Conservation (phyloP, 805 yeast species). For the Nakazawaea wickerhamii region DNA sequence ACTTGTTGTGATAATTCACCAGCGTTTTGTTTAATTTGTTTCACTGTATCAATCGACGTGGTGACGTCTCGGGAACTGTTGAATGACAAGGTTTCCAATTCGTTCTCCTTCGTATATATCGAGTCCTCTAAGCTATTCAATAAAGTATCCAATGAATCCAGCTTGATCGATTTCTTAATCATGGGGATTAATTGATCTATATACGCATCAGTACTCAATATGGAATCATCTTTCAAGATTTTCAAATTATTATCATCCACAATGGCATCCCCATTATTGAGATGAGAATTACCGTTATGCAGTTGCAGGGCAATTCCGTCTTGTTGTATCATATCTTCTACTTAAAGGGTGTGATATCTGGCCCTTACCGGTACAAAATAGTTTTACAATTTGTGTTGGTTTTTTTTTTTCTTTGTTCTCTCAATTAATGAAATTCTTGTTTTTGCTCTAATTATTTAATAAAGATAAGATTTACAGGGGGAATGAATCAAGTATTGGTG, state of each 20-base stretch:
- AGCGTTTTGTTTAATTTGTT: constrained; percentile 54
- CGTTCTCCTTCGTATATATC: constrained; percentile 55
- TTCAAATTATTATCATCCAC: constrained; percentile 34
- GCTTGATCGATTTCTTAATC: constrained; percentile 54
- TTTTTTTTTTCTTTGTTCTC: background rate
- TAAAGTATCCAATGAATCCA: constrained; percentile 50
- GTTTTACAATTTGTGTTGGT: background rate
- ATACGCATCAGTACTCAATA: constrained; percentile 59
- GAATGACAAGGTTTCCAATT: constrained; percentile 57
- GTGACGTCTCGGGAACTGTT: constrained; percentile 51
- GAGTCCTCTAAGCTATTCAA: constrained; percentile 50
- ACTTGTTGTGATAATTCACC: constrained; percentile 51
- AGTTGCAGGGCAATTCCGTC: constrained; percentile 24
- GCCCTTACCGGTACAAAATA: background rate
- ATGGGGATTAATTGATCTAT: constrained; percentile 77
- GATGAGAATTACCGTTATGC: background rate
- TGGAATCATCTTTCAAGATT: constrained; percentile 21
- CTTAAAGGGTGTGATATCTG: background rate
- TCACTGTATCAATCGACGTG: constrained; percentile 57
- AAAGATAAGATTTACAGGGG: background rate
- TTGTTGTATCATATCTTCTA: constrained; percentile 12
- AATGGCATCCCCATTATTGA: constrained; percentile 23
- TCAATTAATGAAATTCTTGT: background rate
- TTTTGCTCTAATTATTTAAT: background rate
- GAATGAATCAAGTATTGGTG: constrained; percentile 36